These are phyloP conservation scores for Cruciata laevipes DNA, from an alignment of 257 asterid genomes.

Conservation along the genomic window DNA sequence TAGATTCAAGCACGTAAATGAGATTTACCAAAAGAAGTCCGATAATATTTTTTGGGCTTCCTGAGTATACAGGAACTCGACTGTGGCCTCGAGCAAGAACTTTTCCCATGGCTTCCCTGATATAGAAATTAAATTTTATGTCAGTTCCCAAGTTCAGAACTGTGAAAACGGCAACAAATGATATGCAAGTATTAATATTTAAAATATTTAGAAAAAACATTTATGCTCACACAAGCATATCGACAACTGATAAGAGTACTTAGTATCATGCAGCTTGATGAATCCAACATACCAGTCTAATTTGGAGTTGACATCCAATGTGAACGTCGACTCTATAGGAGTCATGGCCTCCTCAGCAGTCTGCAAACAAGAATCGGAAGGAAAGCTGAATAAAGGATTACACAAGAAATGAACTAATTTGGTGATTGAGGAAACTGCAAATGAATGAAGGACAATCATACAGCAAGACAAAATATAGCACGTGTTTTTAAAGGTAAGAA, in stretches of 20 bases:
- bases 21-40: slow-evolving; percentile 71
- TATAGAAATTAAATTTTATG: background rate
- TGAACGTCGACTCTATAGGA: slow-evolving; percentile 95
- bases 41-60: slow-evolving; percentile 59
- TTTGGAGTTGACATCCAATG: slow-evolving; percentile 88
- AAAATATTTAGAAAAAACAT: too few relatives aligned
- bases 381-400: background rate
- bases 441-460: background rate
- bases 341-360: slow-evolving; percentile 99
- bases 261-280: too few relatives aligned
- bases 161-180: too few relatives aligned
- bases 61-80: slow-evolving; percentile 90
- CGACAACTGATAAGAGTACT: background rate
- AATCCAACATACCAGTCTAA: slow-evolving; percentile 62
- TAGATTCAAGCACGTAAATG: slow-evolving; percentile 3
- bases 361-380: slow-evolving; percentile 33
- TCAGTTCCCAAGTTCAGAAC: background rate
- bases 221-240: background rate
- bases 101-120: slow-evolving; percentile 84
- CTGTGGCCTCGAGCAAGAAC: slow-evolving; percentile 90
- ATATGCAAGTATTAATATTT: too few relatives aligned
- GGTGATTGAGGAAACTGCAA: background rate
- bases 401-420: background rate
- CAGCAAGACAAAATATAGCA: background rate
- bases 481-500: too few relatives aligned